Evolutionary conservation across 2,329 filamentous ascomycete genomes (phyloP), one percentile per base, ranked within the genome.

Genomic region (Colletotrichum gloeosporioides): DNA sequence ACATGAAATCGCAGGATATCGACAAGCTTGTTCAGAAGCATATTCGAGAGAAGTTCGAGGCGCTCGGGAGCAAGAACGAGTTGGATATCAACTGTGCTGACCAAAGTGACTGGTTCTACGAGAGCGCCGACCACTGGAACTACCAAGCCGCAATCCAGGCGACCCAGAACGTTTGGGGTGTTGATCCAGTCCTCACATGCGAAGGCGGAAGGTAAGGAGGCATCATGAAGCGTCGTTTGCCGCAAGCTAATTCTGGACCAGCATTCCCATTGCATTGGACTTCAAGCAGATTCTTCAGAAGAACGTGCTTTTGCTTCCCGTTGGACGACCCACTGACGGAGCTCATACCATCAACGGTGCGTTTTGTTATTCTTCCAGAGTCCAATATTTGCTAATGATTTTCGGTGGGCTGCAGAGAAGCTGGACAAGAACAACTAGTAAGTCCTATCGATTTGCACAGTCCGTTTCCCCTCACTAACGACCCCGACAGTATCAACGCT

Each of bases 101-200:
- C 88, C 93, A 93, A 75, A 97, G 97, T 80, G 98, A 98, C 87
- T 99, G 97, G 97, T 99, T 97, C 97, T 96, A 98, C 59, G 96
- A 97, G 66, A 96, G 94, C 82, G 96, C 97, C 36, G 97, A 98
- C 88, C 96, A 99, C 90, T 99, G 97, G 96, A 99, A 99, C 90
- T 99, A 99, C 87, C 92, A 93, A 34, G 96, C 96, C 25, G 97
- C 97, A 10, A 92, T 94, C 82, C 98, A 98, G 90, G 97, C 97
- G 18, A 95, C 97, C 36, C 94, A 98, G 89, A 92, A 95, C 78
- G 97, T 99, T 32, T 99, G 96, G 92, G 95, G 95, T 68, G 94
- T 98, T 70, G 91, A 96, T 88, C 97, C 97, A 22, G 97, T 99
- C 87, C 94, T 98, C 86, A 99, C 97, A 44, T 92, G 97, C 78